Conservation (phyloP, 2,329 filamentous ascomycete species). For the Orbilia quercus region DNA sequence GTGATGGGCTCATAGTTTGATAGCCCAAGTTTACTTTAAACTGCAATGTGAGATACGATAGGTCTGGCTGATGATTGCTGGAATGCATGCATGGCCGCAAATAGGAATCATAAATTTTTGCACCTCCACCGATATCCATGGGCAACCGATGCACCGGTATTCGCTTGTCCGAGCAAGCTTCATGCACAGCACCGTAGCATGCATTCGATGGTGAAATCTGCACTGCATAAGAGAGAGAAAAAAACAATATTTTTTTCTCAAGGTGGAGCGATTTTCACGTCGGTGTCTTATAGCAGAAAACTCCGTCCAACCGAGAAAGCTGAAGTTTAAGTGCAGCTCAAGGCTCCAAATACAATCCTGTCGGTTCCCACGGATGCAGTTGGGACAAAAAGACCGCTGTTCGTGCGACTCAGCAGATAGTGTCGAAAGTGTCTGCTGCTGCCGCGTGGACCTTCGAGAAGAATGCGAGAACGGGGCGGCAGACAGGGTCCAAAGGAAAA, state of each 20-base stretch:
- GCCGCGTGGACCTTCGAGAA: background rate
- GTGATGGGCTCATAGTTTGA: too few species aligned
- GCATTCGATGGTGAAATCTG: conserved; percentile 1
- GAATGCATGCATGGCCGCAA: conserved; percentile 14
- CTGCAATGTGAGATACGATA: too few species aligned
- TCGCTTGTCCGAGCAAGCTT: background rate
- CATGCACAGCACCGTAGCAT: conserved; percentile 15
- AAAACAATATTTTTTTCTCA: background rate
- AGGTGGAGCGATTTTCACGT: conserved; percentile 36
- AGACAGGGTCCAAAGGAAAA: conserved; percentile 12
- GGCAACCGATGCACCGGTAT: conserved; percentile 14
- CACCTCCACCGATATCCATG: conserved; percentile 15
- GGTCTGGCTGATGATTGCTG: too few species aligned
- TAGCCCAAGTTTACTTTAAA: too few species aligned
- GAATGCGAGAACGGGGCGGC: background rate
- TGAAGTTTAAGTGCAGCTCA: background rate
- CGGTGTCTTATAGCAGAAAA: too few species aligned
- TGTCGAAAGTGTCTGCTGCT: background rate
- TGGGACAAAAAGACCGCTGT: background rate
- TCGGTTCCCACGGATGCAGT: background rate
- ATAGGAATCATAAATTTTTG: conserved; percentile 2
- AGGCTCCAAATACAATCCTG: background rate
- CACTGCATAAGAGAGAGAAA: conserved; percentile 14
- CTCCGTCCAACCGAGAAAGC: background rate
- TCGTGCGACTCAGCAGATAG: background rate